Evolutionary conservation across 1,284 basidiomycete genomes (phyloP).

Genomic region (Ceratobasidium sp.): DNA sequence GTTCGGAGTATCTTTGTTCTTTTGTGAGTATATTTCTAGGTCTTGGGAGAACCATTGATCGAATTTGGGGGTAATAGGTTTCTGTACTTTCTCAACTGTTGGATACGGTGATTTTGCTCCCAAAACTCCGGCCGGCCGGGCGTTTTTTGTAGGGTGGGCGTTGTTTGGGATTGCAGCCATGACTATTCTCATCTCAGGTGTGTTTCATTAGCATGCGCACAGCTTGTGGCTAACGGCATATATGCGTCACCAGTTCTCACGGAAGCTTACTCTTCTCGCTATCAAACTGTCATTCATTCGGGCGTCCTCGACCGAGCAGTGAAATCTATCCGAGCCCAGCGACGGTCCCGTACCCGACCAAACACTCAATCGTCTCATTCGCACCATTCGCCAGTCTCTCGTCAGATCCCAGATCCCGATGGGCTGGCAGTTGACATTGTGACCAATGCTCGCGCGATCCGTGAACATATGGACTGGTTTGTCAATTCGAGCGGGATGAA

Average conservation of each 20-base stretch:
- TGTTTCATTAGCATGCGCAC: slow-evolving; percentile 40
- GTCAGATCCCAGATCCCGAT: slow-evolving; percentile 47
- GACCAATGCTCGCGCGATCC: slow-evolving; percentile 56
- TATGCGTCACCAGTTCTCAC: slow-evolving; percentile 59
- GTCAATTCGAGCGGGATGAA: slow-evolving; percentile 41
- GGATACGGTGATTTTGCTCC: slow-evolving; percentile 76
- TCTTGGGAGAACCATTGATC: slow-evolving; percentile 38
- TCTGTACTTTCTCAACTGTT: slow-evolving; percentile 53
- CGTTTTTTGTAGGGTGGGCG: slow-evolving; percentile 83
- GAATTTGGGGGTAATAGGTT: not conserved
- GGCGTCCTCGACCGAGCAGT: slow-evolving; percentile 59
- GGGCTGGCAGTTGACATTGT: slow-evolving; percentile 60
- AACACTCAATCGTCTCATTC: not conserved
- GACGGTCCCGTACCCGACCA: not conserved
- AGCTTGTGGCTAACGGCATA: slow-evolving; percentile 43
- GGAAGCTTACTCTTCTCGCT: slow-evolving; percentile 65
- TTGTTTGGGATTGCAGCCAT: slow-evolving; percentile 76
- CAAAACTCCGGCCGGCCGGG: slow-evolving; percentile 68
- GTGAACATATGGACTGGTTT: slow-evolving; percentile 57
- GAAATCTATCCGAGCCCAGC: slow-evolving; percentile 53
- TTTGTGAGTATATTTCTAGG: slow-evolving; percentile 60
- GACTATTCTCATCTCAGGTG: slow-evolving; percentile 74
- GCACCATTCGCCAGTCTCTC: not conserved
- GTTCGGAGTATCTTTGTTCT: slow-evolving; percentile 67
- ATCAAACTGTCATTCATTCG: slow-evolving; percentile 60